Conservation (phyloP, 176 grass and related monocot genomes). For the Bolboschoenus planiculmis region DNA sequence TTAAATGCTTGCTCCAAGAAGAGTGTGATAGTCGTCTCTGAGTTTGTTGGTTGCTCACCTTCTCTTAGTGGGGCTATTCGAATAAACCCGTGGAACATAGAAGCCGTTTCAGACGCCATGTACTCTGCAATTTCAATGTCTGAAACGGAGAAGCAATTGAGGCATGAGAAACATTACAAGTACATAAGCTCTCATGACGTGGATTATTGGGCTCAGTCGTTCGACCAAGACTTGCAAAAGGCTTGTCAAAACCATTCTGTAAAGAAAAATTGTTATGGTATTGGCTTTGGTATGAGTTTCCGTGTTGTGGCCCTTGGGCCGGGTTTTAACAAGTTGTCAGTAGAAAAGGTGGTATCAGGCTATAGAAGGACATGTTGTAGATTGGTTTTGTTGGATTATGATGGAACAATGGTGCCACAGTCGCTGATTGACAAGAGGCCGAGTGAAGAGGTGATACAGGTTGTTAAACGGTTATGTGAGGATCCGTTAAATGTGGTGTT, state of each 20-base stretch:
- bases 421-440: constrained; percentile 38
- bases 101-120: constrained; percentile 37
- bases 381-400: constrained; percentile 59
- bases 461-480: constrained; percentile 35
- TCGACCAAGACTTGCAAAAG: constrained; percentile 46
- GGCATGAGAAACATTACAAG: constrained; percentile 58
- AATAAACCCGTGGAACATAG: constrained; percentile 57
- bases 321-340: constrained; percentile 42
- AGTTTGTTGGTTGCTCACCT: constrained; percentile 57
- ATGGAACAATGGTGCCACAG: constrained; percentile 47
- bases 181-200: constrained; percentile 55
- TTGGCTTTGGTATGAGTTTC: constrained; percentile 52
- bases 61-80: constrained; percentile 53
- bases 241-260: constrained; percentile 40
- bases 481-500: constrained; percentile 47
- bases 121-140: constrained; percentile 25
- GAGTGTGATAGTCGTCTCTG: constrained; percentile 45
- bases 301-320: constrained; percentile 41
- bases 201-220: constrained; percentile 42
- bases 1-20: constrained; percentile 17
- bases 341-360: constrained; percentile 33
- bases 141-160: constrained; percentile 29
- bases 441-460: constrained; percentile 39
- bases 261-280: constrained; percentile 26
- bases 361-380: constrained; percentile 35